Conservation (phyloP, 306 rosid genomes). For the Delonix regia region DNA sequence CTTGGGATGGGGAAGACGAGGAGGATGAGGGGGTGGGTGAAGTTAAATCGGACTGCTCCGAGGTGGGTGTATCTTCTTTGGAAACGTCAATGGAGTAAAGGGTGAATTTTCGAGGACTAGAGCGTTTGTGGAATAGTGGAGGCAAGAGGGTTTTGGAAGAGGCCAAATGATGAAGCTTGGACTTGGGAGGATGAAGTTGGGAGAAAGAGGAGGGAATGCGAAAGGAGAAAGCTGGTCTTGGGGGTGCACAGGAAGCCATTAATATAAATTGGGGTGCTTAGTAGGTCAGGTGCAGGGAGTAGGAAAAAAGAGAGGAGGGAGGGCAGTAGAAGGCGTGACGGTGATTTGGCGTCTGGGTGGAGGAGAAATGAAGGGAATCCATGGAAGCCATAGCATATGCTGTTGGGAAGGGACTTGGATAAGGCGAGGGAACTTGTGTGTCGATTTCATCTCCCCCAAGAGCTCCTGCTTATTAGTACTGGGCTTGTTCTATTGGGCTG, state of each 20-base stretch:
- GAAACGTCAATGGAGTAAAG: conserved; percentile 70
- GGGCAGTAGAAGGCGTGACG: conserved; percentile 1
- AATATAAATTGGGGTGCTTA: background rate
- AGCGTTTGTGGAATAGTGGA: conserved; percentile 19
- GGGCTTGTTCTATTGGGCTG: conserved; percentile 37
- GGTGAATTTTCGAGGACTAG: conserved; percentile 35
- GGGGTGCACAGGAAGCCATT: conserved; percentile 66
- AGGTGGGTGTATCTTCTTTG: conserved; percentile 68
- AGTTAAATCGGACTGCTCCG: conserved; percentile 42
- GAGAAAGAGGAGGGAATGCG: conserved; percentile 61
- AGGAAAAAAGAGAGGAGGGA: background rate
- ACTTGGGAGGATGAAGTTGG: conserved; percentile 45
- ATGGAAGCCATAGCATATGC: conserved; percentile 56
- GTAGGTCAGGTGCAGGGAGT: background rate
- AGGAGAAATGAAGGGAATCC: conserved; percentile 56
- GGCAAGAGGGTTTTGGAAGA: conserved; percentile 33
- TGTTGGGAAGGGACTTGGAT: conserved; percentile 50
- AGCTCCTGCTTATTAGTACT: background rate
- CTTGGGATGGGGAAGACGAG: conserved; percentile 1
- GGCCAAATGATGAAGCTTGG: conserved; percentile 21
- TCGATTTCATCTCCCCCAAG: background rate
- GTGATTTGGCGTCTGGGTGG: conserved; percentile 44
- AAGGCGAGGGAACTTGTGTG: conserved; percentile 50
- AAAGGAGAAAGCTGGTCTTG: conserved; percentile 63
- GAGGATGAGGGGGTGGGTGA: conserved; percentile 18